phyloP scores from a whole-genome alignment of 192 early-diverging fungal species.

The Blastocladiella britannica region DNA sequence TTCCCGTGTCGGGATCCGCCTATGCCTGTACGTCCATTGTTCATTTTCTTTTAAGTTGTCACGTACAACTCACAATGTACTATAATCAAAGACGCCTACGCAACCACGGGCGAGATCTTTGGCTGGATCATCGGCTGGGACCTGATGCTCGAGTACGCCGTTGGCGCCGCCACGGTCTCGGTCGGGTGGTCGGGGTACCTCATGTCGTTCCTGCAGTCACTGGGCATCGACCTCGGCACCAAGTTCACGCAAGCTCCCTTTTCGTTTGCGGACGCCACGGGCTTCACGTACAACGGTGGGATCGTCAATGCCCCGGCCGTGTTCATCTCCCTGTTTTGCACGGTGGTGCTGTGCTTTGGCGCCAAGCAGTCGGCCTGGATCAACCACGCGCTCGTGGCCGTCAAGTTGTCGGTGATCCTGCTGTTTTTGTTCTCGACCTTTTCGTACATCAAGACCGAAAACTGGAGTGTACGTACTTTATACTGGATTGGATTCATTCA shows the following conservation, averaged over 20 bases:
- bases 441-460: constrained; percentile 41
- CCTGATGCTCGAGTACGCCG: constrained; percentile 68
- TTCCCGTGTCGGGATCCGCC: constrained; percentile 68
- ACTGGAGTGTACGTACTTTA: too few species aligned
- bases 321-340: constrained; percentile 38
- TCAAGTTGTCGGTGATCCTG: constrained; percentile 57
- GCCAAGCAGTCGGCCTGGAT: constrained; percentile 53
- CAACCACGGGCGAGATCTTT: constrained; percentile 68
- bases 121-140: constrained; percentile 88
- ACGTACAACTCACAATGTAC: too few species aligned
- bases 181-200: constrained; percentile 65
- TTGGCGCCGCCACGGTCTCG: constrained; percentile 61
- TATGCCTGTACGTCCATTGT: too few species aligned
- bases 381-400: constrained; percentile 43
- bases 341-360: constrained; percentile 41
- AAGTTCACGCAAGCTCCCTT: constrained; percentile 50
- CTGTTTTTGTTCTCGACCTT: constrained; percentile 61
- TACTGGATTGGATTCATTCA: too few species aligned
- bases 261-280: constrained; percentile 27
- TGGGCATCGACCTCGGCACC: constrained; percentile 20
- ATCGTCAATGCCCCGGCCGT: constrained; percentile 56
- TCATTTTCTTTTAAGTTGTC: too few species aligned
- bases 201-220: constrained; percentile 37
- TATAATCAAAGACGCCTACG: too few species aligned
- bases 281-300: constrained; percentile 18